Evolutionary conservation across 2,329 filamentous ascomycete genomes (phyloP).

Genomic region (Colletotrichum echinochloae): DNA sequence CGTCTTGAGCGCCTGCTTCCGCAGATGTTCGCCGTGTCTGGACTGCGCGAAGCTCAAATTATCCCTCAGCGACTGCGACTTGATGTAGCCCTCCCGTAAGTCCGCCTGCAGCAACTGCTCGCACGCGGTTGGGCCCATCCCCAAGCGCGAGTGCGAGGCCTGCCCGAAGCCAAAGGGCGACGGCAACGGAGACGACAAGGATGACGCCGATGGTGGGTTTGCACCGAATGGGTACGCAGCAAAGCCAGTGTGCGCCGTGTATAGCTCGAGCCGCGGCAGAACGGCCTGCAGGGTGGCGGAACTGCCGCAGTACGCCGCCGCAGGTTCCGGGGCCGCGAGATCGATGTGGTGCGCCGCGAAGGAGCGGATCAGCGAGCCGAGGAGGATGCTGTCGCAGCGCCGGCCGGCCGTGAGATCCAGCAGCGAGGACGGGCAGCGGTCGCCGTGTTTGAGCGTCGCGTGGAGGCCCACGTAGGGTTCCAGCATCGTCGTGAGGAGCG

Average conservation of each 20-base stretch:
- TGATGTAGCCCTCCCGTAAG: conserved; percentile 7
- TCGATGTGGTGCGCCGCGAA: conserved; percentile 14
- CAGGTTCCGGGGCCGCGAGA: conserved; percentile 5
- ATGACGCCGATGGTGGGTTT: neutral
- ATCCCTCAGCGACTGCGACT: neutral
- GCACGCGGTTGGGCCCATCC: conserved; percentile 13
- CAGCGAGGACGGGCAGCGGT: conserved; percentile 26
- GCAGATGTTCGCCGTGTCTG: conserved; percentile 24
- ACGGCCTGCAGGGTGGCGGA: conserved; percentile 18
- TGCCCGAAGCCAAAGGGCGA: neutral
- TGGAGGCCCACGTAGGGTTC: conserved; percentile 22
- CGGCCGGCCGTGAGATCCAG: conserved; percentile 9
- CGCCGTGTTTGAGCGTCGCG: neutral
- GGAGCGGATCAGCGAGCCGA: conserved; percentile 33
- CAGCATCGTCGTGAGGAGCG: conserved; percentile 12
- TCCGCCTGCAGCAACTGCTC: conserved; percentile 9
- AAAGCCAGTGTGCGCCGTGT: conserved; percentile 24
- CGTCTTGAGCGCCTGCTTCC: conserved; percentile 27
- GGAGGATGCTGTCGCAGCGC: conserved; percentile 32
- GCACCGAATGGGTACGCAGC: conserved; percentile 1
- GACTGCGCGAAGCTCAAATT: conserved; percentile 13
- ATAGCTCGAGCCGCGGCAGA: conserved; percentile 21
- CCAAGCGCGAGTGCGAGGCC: neutral
- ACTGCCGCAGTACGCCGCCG: conserved; percentile 22
- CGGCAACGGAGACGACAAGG: neutral